Evolutionary conservation across 768 basidiomycete species (phyloP), one percentile per base, ranked within the genome.

Genomic region (Rhodotorula paludigena): DNA sequence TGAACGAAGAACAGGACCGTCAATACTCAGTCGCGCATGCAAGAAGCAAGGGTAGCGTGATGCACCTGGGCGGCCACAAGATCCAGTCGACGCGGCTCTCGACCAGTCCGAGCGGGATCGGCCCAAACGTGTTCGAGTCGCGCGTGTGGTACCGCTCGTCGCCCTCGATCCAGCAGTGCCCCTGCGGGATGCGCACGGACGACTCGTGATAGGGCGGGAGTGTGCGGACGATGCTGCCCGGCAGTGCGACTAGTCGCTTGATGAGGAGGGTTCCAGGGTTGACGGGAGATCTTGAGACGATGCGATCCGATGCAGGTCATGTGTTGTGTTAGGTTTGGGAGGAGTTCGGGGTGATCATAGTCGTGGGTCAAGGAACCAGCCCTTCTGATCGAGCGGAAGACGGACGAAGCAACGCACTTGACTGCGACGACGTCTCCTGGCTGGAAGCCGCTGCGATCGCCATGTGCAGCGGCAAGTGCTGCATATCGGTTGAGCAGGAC

Each of bases 221-320:
- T 0, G 72, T 73, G 48, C 56, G 57, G 32, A 76, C 75, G 57
- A 74, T 53, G 15, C 73, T 62, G 32, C 70, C 65, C 25, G 74
- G 71, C 10, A 76, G 60, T n/a, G 70, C 75, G 42, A 76, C 55
- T 42, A 76, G 70, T 5, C 75, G 74, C 54, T 76, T 76, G 54
- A 73, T 68, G 39, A 74, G 57, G 21, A 76, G 64, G 0, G 38
- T 49, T 10, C 52, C 52, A 25, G 68, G 64, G 52, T 75, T 60
- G 47, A 67, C 38, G 12, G 72, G 72, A 1, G 72, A 73, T 25
- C 68, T 72, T n/a, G 38, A 59, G 33, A 39, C 25, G 36, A 56
- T 5, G 18, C 23, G 53, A n/a, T n/a, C n/a, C n/a, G n/a, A n/a
- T n/a, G n/a, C n/a, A n/a, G n/a, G n/a, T n/a, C n/a, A n/a, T n/a